Conservation (phyloP, 2,329 filamentous ascomycete genomes). For the Gyromitra esculenta region DNA sequence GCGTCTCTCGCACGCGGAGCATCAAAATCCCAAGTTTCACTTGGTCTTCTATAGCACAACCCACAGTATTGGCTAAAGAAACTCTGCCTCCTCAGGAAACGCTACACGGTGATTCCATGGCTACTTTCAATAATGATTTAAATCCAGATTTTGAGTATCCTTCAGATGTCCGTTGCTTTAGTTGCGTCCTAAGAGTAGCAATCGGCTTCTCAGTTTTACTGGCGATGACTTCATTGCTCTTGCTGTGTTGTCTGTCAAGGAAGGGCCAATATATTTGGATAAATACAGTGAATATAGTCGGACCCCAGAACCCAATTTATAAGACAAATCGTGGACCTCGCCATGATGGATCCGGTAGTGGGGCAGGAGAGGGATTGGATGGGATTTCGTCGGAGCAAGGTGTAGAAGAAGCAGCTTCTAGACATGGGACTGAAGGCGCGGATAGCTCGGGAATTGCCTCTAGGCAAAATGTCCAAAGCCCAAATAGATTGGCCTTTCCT, state of each 20-base stretch:
- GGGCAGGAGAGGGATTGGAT: not conserved
- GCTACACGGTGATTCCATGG: not conserved
- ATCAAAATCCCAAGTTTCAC: not conserved
- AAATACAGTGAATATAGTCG: conserved; percentile 35
- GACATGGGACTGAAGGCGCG: not conserved
- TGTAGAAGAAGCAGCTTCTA: not conserved
- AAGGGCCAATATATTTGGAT: conserved; percentile 42
- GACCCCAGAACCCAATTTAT: not conserved
- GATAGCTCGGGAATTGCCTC: not conserved
- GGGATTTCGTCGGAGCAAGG: not conserved
- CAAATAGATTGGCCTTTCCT: not conserved
- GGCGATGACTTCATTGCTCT: conserved; percentile 29
- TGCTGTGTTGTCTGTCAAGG: conserved; percentile 39
- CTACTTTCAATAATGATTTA: not conserved
- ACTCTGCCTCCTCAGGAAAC: not conserved
- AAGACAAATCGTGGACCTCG: not conserved
- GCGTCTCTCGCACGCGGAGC: not conserved
- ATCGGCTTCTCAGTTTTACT: conserved; percentile 26
- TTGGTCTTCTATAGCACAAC: not conserved
- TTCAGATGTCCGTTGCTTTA: conserved; percentile 1
- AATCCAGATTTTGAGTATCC: not conserved
- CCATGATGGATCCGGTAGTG: not conserved
- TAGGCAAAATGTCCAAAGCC: not conserved
- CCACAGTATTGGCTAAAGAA: not conserved
- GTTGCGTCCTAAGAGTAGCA: conserved; percentile 22